Base-by-base conservation (phyloP, 1,284 basidiomycete species). In the Coriolopsis trogii region DNA sequence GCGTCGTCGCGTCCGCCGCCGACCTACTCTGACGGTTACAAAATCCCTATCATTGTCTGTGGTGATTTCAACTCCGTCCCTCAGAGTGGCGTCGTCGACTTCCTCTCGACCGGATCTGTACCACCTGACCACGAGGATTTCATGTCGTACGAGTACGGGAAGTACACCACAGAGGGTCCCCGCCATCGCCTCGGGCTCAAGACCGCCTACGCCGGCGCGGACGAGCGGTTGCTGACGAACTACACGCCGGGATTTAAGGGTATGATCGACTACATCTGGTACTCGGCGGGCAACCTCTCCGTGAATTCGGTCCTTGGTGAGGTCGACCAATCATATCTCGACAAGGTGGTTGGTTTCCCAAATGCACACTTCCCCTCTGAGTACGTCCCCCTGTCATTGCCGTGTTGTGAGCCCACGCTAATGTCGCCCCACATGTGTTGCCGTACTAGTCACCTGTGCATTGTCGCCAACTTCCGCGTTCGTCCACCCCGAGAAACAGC, bases 361-460 rank as follows among this genome's bases (percentile, higher is more conserved):
- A 97, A 98, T 69, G 87, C 89, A 6, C 93, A 98, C 69, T 97
- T 95, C 80, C 94, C 95, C 31, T 95, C 91, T 58, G 93, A 95
- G 93, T 95, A 72, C 70, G 92, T 88, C 21, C 56, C 36, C 50
- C 52, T 50, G 46, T 45, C 46, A 38, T 45, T 45, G 46, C 56
- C 47, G 31, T 51, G 30, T 39, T 37, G 40, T 49, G 53, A 54
- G 15, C 34, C 49, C 60, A 59, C 51, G 61, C 52, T 65, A 50
- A 65, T 55, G 42, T 42, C 42, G 33, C 25, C 47, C 44, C 42
- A 18, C 54, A 53, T 28, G 49, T 56, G 58, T 60, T 33, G 29
- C 9, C 13, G 18, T 12, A n/a, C 18, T 49, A 91, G 87, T 64
- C 86, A 89, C 62, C 68, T 90, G 54, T 81, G 78, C 56, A 78